These are phyloP conservation scores for Hemileia vastatrix DNA, from an alignment of 1,284 basidiomycete species.

Conservation along the genomic window DNA sequence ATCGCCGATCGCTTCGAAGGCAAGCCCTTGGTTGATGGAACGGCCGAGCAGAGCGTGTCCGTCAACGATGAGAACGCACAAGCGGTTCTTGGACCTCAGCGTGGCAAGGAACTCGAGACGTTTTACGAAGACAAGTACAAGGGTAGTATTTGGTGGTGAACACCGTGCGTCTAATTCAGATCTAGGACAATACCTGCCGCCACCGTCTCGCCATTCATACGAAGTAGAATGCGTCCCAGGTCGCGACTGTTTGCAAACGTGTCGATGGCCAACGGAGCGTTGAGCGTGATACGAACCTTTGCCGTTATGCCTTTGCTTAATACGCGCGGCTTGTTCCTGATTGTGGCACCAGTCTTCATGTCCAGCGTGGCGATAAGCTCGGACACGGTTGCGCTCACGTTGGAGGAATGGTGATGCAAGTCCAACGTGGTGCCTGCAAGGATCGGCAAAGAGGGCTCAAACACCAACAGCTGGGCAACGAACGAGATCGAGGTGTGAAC, in stretches of 20 bases:
- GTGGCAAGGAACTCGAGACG: neutral
- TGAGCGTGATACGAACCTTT: conserved; percentile 67
- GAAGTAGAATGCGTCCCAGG: conserved; percentile 82
- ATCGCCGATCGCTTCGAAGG: too few species aligned
- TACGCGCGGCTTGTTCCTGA: conserved; percentile 73
- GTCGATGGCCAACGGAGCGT: conserved; percentile 65
- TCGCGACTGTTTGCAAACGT: conserved; percentile 84
- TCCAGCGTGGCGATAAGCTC: conserved; percentile 71
- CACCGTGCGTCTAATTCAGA: too few species aligned
- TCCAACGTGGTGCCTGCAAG: conserved; percentile 81
- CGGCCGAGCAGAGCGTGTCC: too few species aligned
- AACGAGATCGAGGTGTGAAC: conserved; percentile 70
- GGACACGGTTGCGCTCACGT: conserved; percentile 76
- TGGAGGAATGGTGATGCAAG: conserved; percentile 84
- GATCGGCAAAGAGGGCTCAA: conserved; percentile 83
- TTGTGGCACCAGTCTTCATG: conserved; percentile 60
- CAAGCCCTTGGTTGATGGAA: too few species aligned
- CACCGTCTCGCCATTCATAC: conserved; percentile 85
- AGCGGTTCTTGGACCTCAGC: neutral
- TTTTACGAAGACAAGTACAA: neutral
- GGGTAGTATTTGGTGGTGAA: conserved; percentile 17
- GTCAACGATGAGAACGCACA: too few species aligned
- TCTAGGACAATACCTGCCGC: conserved; percentile 60
- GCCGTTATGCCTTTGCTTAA: conserved; percentile 73
- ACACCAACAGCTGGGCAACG: conserved; percentile 79